Evolutionary conservation across 1,284 basidiomycete genomes (phyloP).

Genomic region (Apiotrichum gracile): DNA sequence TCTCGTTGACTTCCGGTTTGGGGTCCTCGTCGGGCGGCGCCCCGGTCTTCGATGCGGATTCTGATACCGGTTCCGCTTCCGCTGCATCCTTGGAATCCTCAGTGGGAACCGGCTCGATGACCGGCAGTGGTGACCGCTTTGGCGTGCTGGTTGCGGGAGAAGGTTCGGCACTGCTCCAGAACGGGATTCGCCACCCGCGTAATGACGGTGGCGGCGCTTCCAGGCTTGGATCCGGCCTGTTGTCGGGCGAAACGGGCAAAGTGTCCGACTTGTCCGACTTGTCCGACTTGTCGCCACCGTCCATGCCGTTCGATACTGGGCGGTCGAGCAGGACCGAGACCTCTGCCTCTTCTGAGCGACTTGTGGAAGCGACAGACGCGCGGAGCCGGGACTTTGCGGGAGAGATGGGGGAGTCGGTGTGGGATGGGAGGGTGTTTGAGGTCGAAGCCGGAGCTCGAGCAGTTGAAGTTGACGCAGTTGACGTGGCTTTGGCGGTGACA

Average conservation of each 20-base stretch:
- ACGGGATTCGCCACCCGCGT: slow-evolving; percentile 4
- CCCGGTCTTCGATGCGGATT: too few relatives aligned
- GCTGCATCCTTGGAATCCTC: too few relatives aligned
- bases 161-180: background rate
- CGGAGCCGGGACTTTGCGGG: background rate
- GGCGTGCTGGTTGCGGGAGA: background rate
- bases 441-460: background rate
- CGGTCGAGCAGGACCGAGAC: background rate
- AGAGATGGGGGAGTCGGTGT: background rate
- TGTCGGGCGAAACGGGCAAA: background rate
- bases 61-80: too few relatives aligned
- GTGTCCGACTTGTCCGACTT: too few relatives aligned
- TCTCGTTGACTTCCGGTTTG: too few relatives aligned
- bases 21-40: too few relatives aligned
- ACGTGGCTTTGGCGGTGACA: background rate
- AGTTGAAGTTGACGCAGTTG: background rate
- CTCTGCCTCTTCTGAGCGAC: background rate
- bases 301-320: background rate
- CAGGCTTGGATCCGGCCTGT: background rate
- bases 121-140: background rate
- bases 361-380: background rate
- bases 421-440: too few relatives aligned
- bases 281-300: background rate
- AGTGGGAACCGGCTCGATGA: too few relatives aligned
- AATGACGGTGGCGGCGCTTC: background rate